phyloP scores from a whole-genome alignment of 2,329 filamentous ascomycete genomes.

The Juglanconis sp. region DNA sequence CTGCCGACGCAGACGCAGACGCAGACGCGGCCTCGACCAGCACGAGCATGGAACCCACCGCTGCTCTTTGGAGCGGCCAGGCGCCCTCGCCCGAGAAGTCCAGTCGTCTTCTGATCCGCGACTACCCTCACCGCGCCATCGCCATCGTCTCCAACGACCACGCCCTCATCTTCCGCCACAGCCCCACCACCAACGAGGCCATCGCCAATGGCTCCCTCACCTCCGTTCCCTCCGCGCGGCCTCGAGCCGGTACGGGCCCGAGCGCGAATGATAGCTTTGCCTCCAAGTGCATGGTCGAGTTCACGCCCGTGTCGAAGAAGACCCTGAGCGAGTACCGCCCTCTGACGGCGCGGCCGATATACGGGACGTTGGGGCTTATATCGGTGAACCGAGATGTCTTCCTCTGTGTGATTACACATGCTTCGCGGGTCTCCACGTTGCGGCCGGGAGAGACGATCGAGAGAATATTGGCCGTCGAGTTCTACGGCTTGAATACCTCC shows the following conservation, averaged over 20 bases:
- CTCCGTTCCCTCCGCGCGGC: constrained; percentile 46
- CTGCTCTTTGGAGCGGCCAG: constrained; percentile 43
- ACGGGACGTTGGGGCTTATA: constrained; percentile 86
- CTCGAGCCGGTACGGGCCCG: constrained; percentile 34
- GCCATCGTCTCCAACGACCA: constrained; percentile 77
- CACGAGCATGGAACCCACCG: constrained; percentile 43
- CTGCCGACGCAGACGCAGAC: neutral
- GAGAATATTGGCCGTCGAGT: constrained; percentile 81
- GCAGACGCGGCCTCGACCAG: neutral
- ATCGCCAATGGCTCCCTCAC: constrained; percentile 57
- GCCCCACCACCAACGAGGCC: constrained; percentile 58
- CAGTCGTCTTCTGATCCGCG: constrained; percentile 79
- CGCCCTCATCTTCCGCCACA: constrained; percentile 81
- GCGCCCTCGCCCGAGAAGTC: constrained; percentile 54
- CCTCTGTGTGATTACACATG: constrained; percentile 80
- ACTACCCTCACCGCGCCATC: constrained; percentile 83
- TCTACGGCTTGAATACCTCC: constrained; percentile 84
- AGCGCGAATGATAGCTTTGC: constrained; percentile 41
- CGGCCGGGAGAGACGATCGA: constrained; percentile 86
- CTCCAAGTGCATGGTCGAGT: constrained; percentile 83
- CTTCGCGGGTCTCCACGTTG: constrained; percentile 74
- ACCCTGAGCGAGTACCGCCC: constrained; percentile 75
- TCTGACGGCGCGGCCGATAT: constrained; percentile 69
- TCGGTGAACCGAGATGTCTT: constrained; percentile 83
- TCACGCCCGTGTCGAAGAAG: constrained; percentile 60